Percentiles rank a stretch among this genome's conserved stretches.
These are phyloP conservation scores for Parathielavia hyrcaniae DNA, from an alignment of 495 filamentous ascomycete species.

Conservation along the genomic window DNA sequence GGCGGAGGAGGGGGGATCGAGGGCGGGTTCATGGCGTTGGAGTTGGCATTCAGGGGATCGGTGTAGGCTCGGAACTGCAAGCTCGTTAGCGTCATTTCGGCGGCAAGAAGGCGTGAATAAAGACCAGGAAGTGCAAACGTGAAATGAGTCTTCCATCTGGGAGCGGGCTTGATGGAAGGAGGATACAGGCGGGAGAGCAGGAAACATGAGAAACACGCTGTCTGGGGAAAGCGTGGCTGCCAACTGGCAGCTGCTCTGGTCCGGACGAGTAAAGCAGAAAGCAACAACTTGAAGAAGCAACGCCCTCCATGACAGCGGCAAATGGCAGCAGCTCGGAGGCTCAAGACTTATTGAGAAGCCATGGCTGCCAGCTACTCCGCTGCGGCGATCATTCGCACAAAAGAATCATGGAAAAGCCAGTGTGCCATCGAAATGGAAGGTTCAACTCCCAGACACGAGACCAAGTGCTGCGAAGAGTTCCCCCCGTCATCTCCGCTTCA, in stretches of 20 bases:
- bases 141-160: not conserved
- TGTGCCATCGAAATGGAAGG: not conserved
- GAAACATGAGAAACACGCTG: not conserved
- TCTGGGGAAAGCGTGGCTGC: not conserved
- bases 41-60: conserved; percentile 39
- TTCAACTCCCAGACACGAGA: not conserved
- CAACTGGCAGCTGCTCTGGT: not conserved
- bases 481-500: not conserved
- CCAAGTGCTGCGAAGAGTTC: not conserved
- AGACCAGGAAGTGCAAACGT: not conserved
- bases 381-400: not conserved
- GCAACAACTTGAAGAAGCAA: not conserved
- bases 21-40: conserved; percentile 43
- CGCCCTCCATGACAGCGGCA: no score
- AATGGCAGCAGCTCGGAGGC: not conserved
- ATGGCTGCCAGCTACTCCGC: conserved; percentile 3
- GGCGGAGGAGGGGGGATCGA: conserved; percentile 48
- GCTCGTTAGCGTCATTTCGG: conserved; percentile 17
- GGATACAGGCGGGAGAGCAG: not conserved
- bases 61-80: conserved; percentile 47
- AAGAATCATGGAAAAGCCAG: not conserved
- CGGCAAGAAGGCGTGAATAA: not conserved
- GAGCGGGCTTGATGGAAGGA: not conserved
- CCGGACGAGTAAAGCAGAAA: conserved; percentile 1
- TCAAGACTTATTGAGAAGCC: conserved; percentile 12